A percentile compares a stretch with the other conserved stretches of the same genome.
These are phyloP conservation scores for Russula brevipes DNA, from an alignment of 768 basidiomycete genomes.

Conservation along the genomic window DNA sequence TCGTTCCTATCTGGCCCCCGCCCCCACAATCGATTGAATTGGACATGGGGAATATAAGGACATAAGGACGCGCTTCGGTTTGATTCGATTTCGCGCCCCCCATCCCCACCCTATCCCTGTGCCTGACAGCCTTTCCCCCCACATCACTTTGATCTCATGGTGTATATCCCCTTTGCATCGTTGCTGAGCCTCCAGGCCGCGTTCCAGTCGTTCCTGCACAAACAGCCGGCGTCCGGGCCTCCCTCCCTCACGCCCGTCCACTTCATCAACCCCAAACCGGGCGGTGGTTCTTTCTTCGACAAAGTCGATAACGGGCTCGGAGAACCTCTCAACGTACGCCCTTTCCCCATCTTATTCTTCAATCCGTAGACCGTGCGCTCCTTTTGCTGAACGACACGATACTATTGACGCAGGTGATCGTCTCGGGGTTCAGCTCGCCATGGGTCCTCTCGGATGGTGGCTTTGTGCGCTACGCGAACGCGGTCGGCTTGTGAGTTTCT, in stretches of 20 bases:
- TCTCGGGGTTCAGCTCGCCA: conserved; percentile 19
- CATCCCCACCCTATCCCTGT: background rate
- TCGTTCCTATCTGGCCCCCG: background rate
- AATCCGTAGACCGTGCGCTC: background rate
- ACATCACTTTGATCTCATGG: background rate
- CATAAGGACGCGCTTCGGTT: background rate
- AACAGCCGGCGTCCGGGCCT: background rate
- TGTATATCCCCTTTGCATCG: conserved; percentile 13
- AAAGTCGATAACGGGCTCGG: background rate
- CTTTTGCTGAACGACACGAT: background rate
- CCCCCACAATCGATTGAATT: background rate
- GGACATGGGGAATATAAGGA: background rate
- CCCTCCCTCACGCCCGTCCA: background rate
- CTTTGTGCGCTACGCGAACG: conserved; percentile 18
- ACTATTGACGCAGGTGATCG: conserved; percentile 13
- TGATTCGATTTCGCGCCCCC: background rate
- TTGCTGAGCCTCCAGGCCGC: conserved; percentile 11
- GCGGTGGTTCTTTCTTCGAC: conserved; percentile 8
- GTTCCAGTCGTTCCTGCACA: background rate
- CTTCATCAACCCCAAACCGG: background rate
- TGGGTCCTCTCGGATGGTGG: conserved; percentile 21
- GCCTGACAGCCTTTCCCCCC: background rate
- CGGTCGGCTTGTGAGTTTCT: conserved; percentile 23
- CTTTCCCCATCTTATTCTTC: background rate
- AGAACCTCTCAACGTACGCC: conserved; percentile 24